Conservation (phyloP, 208 protist species). For the Leishmania turanica region DNA sequence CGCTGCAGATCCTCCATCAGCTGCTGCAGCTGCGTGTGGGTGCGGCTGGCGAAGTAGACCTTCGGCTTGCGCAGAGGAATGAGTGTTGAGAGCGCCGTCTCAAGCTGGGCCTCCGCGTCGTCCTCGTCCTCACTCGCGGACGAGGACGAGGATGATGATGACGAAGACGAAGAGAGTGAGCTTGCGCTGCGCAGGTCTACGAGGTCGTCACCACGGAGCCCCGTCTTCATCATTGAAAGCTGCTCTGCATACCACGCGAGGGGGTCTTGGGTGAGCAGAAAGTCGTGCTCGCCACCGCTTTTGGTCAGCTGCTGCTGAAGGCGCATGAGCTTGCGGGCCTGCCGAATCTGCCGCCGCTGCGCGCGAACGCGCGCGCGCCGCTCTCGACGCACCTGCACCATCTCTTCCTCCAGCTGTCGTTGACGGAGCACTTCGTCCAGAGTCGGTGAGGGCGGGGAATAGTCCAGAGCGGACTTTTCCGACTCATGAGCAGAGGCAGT, state of each 20-base stretch:
- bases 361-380: constrained; percentile 25
- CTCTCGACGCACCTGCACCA: constrained; percentile 19
- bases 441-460: background rate
- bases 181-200: background rate
- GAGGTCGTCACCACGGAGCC: background rate
- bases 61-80: constrained; percentile 75
- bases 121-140: constrained; percentile 5
- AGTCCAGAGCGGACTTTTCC: background rate
- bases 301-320: constrained; percentile 8
- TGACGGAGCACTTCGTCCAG: constrained; percentile 32
- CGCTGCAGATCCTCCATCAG: constrained; percentile 89
- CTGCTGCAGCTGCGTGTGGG: constrained; percentile 96
- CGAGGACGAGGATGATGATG: constrained; percentile 18
- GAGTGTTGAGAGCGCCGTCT: constrained; percentile 21
- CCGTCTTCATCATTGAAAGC: background rate
- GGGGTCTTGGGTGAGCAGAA: constrained; percentile 27
- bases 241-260: constrained; percentile 25
- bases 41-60: constrained; percentile 94
- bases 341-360: constrained; percentile 22
- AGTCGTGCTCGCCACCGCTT: constrained; percentile 7
- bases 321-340: constrained; percentile 20
- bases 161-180: background rate
- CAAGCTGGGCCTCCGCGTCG: constrained; percentile 13
- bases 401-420: constrained; percentile 38
- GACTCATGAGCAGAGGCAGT: background rate